Evolutionary conservation across 75 land plant genomes (phyloP), one percentile per base, ranked within the genome.

Genomic region (Cupressus sempervirens): DNA sequence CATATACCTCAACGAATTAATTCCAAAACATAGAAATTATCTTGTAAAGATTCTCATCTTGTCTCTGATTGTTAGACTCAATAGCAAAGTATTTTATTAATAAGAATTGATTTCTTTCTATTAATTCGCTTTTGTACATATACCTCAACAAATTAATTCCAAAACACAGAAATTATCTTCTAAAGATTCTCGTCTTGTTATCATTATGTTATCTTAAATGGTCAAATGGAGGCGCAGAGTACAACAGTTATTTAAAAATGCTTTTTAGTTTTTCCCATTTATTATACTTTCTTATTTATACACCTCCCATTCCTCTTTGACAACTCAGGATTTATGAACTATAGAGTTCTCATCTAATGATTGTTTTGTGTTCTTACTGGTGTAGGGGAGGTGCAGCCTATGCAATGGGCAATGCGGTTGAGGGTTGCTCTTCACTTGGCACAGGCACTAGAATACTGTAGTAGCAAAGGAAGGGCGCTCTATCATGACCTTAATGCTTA

Each of bases 401-500:
- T 94, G 92, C 92, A 89, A 80, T 94, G 95, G 95, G 90, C 92
- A 46, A 94, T 94, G 95, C 92, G 95, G 35, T 86, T 93, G 80
- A 91, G 96, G 68, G 96, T 93, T 34, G 94, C 96, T 23, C 93
- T 94, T 4, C 89, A 90, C 84, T 76, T 94, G 53, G 93, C 95
- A 26, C 93, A 91, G 74, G 96, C 96, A 8, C 80, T 94, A 79
- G 96, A 94, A 48, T 91, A 94, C 70, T 94, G 95, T 84, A 86
- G 92, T 53, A 88, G 87, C 83, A 92, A 85, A 82, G 92, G 91
- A 20, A 83, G 93, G n/a, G 87, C 94, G 5, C 82, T 93, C 48
- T 94, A 93, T 86, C 95, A 93, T 83, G 96, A 94, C 83, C 88
- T 93, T 34, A 94, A 94, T 90, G 95, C 92, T 14, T 92, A 93